Evolutionary conservation across 2,329 filamentous ascomycete species (phyloP), one percentile per base, ranked within the genome.

Genomic region (Diaporthe humulicola): DNA sequence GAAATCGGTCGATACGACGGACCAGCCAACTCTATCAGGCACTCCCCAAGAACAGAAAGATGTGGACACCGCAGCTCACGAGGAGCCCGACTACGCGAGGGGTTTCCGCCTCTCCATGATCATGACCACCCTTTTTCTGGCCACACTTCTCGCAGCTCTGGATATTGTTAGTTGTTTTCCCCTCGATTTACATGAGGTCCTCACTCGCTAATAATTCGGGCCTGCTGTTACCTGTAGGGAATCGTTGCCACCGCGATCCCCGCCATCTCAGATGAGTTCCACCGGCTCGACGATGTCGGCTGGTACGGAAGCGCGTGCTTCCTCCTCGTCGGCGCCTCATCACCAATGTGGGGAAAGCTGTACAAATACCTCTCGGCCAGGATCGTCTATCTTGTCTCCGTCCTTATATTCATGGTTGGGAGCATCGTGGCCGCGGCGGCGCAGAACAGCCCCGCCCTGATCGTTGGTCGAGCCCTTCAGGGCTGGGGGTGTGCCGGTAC

Each of bases 181-280:
- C n/a, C 9, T 52, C 25, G 28, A 9, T 15, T 60, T 36, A 15
- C 25, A 22, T 36, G 28, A 36, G 30, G 38, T 36, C 28, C 56
- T 30, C 56, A 30, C 28, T 58, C 56, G 28, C 56, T 58, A 30
- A 58, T 38, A 30, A n/a, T n/a, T n/a, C n/a, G n/a, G 28, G 28
- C 17, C 56, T 58, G 28, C 28, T 30, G 25, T 58, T 30, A 30
- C 28, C 56, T 58, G 28, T 30, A 58, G 56, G 61, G 61, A 10
- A 85, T 85, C 71, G 81, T 85, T 50, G 83, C 83, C 10, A 85
- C 84, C 1, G 83, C 84, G 19, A 85, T 85, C 57, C 84, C 84
- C 0, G 83, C 83, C 58, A 85, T 85, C 71, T 85, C 84, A 0
- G 82, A 78, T 73, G 81, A 80, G 28, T 80, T 83, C 77, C 79